These are phyloP conservation scores for Termitomyces bulborhizus DNA, from an alignment of 768 basidiomycete species.

Conservation along the genomic window DNA sequence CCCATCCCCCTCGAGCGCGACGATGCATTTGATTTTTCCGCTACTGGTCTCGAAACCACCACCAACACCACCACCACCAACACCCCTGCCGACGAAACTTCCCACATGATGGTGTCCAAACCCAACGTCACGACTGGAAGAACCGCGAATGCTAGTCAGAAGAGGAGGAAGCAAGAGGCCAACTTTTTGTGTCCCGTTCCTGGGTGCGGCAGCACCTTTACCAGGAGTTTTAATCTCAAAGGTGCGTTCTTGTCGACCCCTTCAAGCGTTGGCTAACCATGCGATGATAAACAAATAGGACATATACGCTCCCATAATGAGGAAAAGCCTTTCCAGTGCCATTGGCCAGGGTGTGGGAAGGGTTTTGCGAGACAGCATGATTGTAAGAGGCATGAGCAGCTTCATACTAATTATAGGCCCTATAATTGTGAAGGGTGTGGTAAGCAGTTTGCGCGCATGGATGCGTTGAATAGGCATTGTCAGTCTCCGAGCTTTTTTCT, in stretches of 20 bases:
- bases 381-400: slow-evolving; percentile 92
- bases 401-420: slow-evolving; percentile 89
- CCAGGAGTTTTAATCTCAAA: slow-evolving; percentile 89
- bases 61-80: not conserved
- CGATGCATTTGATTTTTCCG: slow-evolving; percentile 18
- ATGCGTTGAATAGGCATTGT: slow-evolving; percentile 92
- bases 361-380: slow-evolving; percentile 94
- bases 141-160: slow-evolving; percentile 82
- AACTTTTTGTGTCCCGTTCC: slow-evolving; percentile 79
- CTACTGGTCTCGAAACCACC: slow-evolving; percentile 2
- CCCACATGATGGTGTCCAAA: slow-evolving; percentile 30
- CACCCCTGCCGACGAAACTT: not conserved
- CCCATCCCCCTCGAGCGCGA: slow-evolving; percentile 35
- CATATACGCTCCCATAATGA: slow-evolving; percentile 93
- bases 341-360: slow-evolving; percentile 92
- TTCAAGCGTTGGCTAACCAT: too few relatives aligned
- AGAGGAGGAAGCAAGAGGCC: slow-evolving; percentile 83
- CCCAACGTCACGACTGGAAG: slow-evolving; percentile 88
- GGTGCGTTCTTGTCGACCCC: slow-evolving; percentile 33
- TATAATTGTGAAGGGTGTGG: slow-evolving; percentile 91
- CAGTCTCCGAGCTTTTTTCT: slow-evolving; percentile 23
- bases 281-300: slow-evolving; percentile 32
- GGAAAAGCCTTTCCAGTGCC: slow-evolving; percentile 91
- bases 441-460: slow-evolving; percentile 92
- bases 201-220: slow-evolving; percentile 84